Percentiles rank a stretch among this genome's conserved stretches.
Evolutionary conservation across 2,329 filamentous ascomycete genomes (phyloP).

Genomic region (Blumeria graminis): DNA sequence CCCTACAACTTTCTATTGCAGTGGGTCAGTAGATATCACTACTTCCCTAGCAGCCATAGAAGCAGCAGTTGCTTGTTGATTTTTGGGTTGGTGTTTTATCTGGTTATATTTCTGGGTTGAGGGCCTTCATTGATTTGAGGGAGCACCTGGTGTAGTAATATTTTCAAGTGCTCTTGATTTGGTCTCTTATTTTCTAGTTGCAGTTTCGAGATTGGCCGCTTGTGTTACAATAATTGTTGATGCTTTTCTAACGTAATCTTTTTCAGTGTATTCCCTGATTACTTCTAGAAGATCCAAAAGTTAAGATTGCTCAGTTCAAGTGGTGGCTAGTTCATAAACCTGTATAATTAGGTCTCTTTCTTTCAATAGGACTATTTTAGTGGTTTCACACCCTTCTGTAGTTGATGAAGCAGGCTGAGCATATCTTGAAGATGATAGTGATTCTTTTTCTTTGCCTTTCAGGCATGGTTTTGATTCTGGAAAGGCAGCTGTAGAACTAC

Average conservation of each 20-base stretch:
- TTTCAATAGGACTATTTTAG: not conserved
- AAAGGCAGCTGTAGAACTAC: too few species aligned
- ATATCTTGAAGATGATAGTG: too few species aligned
- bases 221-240: not conserved
- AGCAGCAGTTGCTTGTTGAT: not conserved
- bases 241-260: not conserved
- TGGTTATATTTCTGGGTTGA: not conserved
- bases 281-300: not conserved
- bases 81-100: not conserved
- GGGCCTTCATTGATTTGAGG: not conserved
- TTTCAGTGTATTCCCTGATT: not conserved
- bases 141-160: not conserved
- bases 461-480: too few species aligned
- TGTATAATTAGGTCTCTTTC: not conserved
- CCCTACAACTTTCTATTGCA: not conserved
- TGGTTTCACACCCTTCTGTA: not conserved
- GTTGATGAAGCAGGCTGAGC: too few species aligned
- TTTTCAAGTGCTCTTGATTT: not conserved
- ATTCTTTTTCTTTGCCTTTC: too few species aligned
- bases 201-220: not conserved
- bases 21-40: not conserved
- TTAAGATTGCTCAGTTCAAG: not conserved
- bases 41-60: not conserved
- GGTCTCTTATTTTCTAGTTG: not conserved
- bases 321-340: not conserved